Evolutionary conservation across 805 yeast genomes (phyloP), one percentile per base, ranked within the genome.

Genomic region (Wickerhamiella spandovensis): DNA sequence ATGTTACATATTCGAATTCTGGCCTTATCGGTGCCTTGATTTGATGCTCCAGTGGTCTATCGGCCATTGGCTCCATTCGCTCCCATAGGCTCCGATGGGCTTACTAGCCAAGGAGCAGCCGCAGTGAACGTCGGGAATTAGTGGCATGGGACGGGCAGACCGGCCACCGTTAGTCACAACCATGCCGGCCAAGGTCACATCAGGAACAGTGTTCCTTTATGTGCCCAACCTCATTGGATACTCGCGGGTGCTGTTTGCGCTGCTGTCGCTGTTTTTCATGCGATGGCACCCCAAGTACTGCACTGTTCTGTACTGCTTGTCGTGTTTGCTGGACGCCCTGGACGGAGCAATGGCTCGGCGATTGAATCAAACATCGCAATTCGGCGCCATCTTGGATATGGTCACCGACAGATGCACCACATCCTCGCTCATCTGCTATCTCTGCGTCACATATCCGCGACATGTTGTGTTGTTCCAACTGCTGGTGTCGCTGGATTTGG

Each of bases 371-470:
- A 82, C 95, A 15, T 85, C 97, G 30, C 76, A 78, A 57, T 86
- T 87, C 58, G 99, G 99, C 37, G 97, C 98, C 18, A 95, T 94
- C 20, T 75, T 92, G 59, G 99, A 92, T 67, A 92, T 92, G 99
- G 97, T 92, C 30, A 90, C 98, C 18, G 99, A 92, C 66, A 76
- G 99, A 63, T 92, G 97, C 64, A 89, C 98, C 13, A 92, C 99
- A 0, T 78, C 95, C 13, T 83, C 95, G n/a, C 74, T 92, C 61
- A 80, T 92, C 58, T 88, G 95, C 65, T 92, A 77, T 65, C 72
- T 92, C 51, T 78, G 92, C 57, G 80, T 84, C 37, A 71, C 84
- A 45, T 90, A 85, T 62, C 97, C 97, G 7, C 59, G 66, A 30
- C 83, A 72, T 67, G 73, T 77, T 48, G 67, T 84, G 12, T 56